Conservation (phyloP, 2,329 filamentous ascomycete species). For the Colletotrichum noveboracense region DNA sequence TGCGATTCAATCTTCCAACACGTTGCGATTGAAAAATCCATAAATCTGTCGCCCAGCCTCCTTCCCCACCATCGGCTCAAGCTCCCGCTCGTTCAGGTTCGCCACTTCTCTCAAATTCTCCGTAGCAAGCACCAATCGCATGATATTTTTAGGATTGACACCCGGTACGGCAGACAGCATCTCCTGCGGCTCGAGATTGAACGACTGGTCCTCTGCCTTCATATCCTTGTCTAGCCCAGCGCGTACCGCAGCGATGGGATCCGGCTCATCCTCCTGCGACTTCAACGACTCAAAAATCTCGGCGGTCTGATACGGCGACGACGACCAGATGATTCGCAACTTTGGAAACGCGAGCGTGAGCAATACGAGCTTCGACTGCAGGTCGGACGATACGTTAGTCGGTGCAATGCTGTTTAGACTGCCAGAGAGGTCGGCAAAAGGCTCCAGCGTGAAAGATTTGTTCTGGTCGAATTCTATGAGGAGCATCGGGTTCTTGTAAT, state of each 20-base stretch:
- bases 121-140: constrained; percentile 72
- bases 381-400: constrained; percentile 66
- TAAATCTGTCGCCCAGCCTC: constrained; percentile 79
- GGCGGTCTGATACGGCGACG: constrained; percentile 91
- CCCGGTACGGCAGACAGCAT: constrained; percentile 89
- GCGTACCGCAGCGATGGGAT: constrained; percentile 85
- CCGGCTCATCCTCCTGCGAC: constrained; percentile 86
- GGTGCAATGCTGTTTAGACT: constrained; percentile 68
- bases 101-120: constrained; percentile 83
- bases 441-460: constrained; percentile 94
- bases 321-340: constrained; percentile 92
- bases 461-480: constrained; percentile 98
- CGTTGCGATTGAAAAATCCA: constrained; percentile 77
- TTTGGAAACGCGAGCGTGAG: constrained; percentile 91
- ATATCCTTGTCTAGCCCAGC: constrained; percentile 75
- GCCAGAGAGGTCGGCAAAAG: constrained; percentile 71
- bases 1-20: constrained; percentile 54
- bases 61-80: constrained; percentile 77
- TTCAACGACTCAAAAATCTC: constrained; percentile 97
- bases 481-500: constrained; percentile 89
- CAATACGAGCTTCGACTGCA: constrained; percentile 91
- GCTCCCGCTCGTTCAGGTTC: constrained; percentile 78
- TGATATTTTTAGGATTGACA: constrained; percentile 79
- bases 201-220: constrained; percentile 70
- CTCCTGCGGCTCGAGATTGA: constrained; percentile 86